Evolutionary conservation across 352 stramenopile genomes (phyloP).

Genomic region (Pythium insidiosum): DNA sequence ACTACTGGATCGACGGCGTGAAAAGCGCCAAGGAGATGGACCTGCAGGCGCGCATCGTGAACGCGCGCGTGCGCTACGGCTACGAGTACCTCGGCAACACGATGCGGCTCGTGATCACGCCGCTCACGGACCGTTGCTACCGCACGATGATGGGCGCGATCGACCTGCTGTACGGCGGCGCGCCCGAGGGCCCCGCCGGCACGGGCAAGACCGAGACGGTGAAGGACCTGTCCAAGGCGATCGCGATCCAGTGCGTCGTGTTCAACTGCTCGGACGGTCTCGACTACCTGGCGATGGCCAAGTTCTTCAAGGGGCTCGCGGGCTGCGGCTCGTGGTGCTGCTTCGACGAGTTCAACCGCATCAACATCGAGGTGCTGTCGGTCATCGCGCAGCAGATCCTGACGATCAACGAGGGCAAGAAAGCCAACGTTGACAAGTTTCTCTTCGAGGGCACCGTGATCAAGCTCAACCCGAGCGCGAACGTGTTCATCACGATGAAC

Average conservation of each 20-base stretch:
- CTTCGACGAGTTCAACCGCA: slow-evolving; percentile 87
- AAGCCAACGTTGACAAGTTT: slow-evolving; percentile 65
- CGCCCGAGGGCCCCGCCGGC: slow-evolving; percentile 73
- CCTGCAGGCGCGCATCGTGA: slow-evolving; percentile 85
- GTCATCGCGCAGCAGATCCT: slow-evolving; percentile 85
- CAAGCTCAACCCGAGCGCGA: slow-evolving; percentile 83
- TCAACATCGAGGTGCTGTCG: slow-evolving; percentile 28
- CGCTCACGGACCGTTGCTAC: slow-evolving; percentile 85
- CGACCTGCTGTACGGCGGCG: slow-evolving; percentile 82
- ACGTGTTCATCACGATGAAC: slow-evolving; percentile 89
- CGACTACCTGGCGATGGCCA: slow-evolving; percentile 84
- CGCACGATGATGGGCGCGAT: slow-evolving; percentile 87
- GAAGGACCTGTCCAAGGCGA: slow-evolving; percentile 82
- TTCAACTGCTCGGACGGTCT: slow-evolving; percentile 80
- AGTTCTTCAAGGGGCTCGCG: slow-evolving; percentile 86
- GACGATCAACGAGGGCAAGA: slow-evolving; percentile 73
- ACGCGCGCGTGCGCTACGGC: slow-evolving; percentile 81
- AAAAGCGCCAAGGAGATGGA: slow-evolving; percentile 45
- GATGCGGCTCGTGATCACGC: slow-evolving; percentile 83
- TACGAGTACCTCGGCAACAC: slow-evolving; percentile 89
- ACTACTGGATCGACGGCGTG: slow-evolving; percentile 85
- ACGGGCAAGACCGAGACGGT: slow-evolving; percentile 85
- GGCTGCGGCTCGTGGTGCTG: slow-evolving; percentile 77
- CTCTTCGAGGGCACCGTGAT: slow-evolving; percentile 81
- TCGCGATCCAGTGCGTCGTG: slow-evolving; percentile 84